A percentile compares a stretch with the other conserved stretches of the same genome.
Conservation (phyloP, 192 early-diverging fungal genomes). For the Podila horticola region DNA sequence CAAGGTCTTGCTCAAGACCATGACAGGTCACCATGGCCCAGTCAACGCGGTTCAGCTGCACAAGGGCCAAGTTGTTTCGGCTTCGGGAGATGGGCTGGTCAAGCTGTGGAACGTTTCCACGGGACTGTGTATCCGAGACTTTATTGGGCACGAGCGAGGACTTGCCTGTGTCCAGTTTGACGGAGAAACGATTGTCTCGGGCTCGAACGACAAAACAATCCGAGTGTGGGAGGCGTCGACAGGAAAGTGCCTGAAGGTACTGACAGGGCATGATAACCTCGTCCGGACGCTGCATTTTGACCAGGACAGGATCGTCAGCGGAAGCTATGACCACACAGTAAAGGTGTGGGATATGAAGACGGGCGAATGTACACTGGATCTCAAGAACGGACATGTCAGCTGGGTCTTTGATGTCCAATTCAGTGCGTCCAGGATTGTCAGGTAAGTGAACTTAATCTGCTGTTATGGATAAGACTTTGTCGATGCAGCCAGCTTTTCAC, state of each 20-base stretch:
- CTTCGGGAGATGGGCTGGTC: slow-evolving; percentile 83
- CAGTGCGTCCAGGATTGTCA: slow-evolving; percentile 82
- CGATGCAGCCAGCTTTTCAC: neutral
- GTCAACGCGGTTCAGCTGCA: slow-evolving; percentile 92
- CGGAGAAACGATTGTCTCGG: slow-evolving; percentile 79
- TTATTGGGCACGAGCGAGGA: slow-evolving; percentile 83
- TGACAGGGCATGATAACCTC: slow-evolving; percentile 76
- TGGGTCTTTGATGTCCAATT: slow-evolving; percentile 99
- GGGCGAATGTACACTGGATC: slow-evolving; percentile 79
- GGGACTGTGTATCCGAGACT: slow-evolving; percentile 75
- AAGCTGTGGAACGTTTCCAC: slow-evolving; percentile 82
- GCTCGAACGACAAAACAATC: slow-evolving; percentile 84
- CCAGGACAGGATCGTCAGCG: slow-evolving; percentile 83
- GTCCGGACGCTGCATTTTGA: slow-evolving; percentile 91
- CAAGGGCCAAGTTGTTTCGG: slow-evolving; percentile 75
- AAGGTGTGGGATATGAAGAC: slow-evolving; percentile 92
- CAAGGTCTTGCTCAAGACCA: slow-evolving; percentile 66
- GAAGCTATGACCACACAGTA: slow-evolving; percentile 93
- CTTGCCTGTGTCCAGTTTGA: slow-evolving; percentile 88
- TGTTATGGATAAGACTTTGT: neutral
- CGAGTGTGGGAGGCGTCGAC: slow-evolving; percentile 83
- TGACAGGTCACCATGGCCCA: slow-evolving; percentile 87
- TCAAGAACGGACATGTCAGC: slow-evolving; percentile 83
- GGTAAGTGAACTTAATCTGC: slow-evolving; percentile 28
- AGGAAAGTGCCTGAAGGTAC: slow-evolving; percentile 70